These are phyloP conservation scores for Mesembryanthemum crystallinum DNA, from an alignment of 148 eudicot species.

Conservation along the genomic window DNA sequence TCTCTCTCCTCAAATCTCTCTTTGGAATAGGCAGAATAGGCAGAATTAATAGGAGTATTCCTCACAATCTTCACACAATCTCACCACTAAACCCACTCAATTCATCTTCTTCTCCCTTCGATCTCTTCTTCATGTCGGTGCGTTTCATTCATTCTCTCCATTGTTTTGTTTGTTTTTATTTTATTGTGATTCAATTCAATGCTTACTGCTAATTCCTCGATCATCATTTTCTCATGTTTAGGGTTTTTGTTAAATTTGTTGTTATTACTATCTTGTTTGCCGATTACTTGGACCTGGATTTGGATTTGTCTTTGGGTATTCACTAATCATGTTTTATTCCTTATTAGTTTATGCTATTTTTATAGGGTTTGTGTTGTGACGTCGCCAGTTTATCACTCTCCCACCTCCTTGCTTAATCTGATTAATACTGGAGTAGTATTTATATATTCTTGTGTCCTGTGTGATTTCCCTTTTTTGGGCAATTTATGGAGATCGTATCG, in stretches of 20 bases:
- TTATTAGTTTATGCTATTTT: neutral
- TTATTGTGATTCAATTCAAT: neutral
- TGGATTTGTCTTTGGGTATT: neutral
- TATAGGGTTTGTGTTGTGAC: too few species aligned
- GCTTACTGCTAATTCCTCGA: too few species aligned
- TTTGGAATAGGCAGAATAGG: too few species aligned
- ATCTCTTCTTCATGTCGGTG: conserved; percentile 18
- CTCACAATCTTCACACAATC: neutral
- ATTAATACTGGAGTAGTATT: too few species aligned
- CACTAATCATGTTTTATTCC: neutral
- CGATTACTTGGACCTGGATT: neutral
- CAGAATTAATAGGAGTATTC: too few species aligned
- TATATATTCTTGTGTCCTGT: too few species aligned
- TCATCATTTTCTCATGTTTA: neutral
- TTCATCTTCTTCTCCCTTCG: neutral
- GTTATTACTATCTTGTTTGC: too few species aligned
- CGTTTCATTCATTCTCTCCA: neutral
- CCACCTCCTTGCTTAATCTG: neutral
- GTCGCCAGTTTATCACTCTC: neutral
- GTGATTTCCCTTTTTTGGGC: neutral
- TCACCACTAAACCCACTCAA: neutral
- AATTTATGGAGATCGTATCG: neutral
- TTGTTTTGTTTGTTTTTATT: neutral
- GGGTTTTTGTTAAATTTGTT: too few species aligned
- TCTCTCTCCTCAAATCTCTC: neutral